Conservation (phyloP, 176 grass and related monocot species). For the sorghum (Sorghum bicolor) region Sorghum_bicolor_NCBIv3 NC_012870.2:72462001-72462500, state of each 20-base stretch:
- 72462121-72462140: slow-evolving; percentile 12
- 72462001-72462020: not conserved
- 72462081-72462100: not conserved
- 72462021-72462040: slow-evolving; percentile 5
- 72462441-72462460: not conserved
- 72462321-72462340: slow-evolving; percentile 10
- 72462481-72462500: not conserved
- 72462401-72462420: not conserved
- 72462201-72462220: not conserved
- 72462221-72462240: not conserved
- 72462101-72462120: slow-evolving; percentile 27
- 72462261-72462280: not conserved
- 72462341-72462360: not conserved
- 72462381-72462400: not conserved
- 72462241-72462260: not conserved
- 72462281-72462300: not conserved
- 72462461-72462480: not conserved
- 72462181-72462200: slow-evolving; percentile 18
- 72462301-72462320: not conserved
- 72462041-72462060: not conserved
- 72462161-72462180: not conserved
- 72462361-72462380: not conserved
- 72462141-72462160: slow-evolving; percentile 33
- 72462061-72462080: not conserved
- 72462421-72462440: not conserved